Conservation (phyloP, 257 asterid genomes). For the Paraleonurus japonicus region DNA sequence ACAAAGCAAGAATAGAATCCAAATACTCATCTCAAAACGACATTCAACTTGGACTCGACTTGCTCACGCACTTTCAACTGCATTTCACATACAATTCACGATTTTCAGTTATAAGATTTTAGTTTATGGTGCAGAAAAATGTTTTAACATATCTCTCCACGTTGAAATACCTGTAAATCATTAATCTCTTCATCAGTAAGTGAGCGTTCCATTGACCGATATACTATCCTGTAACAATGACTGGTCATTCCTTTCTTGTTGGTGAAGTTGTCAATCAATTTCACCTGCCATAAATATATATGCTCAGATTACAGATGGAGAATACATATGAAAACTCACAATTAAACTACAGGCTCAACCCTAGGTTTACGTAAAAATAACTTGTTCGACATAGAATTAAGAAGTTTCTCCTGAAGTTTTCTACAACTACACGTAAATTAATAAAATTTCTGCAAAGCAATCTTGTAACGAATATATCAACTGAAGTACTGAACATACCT, state of each 20-base stretch:
- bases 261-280: conserved; percentile 75
- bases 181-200: conserved; percentile 94
- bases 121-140: neutral
- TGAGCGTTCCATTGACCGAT: conserved; percentile 94
- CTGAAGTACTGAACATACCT: conserved; percentile 63
- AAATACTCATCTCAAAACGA: conserved; percentile 65
- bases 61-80: conserved; percentile 96
- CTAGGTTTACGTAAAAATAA: neutral
- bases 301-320: neutral
- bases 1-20: neutral
- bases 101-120: neutral
- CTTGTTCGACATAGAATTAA: neutral
- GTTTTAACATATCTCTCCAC: neutral
- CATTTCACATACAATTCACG: conserved; percentile 13
- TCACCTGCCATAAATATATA: conserved; percentile 46
- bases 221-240: conserved; percentile 85
- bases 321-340: neutral
- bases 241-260: conserved; percentile 96
- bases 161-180: conserved; percentile 70
- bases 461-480: conserved; percentile 11
- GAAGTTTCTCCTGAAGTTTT: neutral
- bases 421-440: neutral
- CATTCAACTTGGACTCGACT: conserved; percentile 76
- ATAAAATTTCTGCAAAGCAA: neutral
- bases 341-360: neutral